Evolutionary conservation across 768 basidiomycete genomes (phyloP).

Genomic region (Rhizopogon roseolus): DNA sequence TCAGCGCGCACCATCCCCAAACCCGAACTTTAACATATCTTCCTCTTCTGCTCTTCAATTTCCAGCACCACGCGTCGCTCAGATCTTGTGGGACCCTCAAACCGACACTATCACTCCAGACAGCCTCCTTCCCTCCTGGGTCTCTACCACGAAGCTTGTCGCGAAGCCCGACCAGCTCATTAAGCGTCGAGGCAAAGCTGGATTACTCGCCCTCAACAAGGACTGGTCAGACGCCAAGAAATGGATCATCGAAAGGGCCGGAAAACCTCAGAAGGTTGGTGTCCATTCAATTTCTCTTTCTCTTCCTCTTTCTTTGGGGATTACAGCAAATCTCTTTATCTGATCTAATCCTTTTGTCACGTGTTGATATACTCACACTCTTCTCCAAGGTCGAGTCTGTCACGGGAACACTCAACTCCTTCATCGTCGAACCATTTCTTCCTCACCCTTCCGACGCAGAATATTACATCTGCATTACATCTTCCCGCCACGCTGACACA

Average conservation of each 20-base stretch:
- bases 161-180: conserved; percentile 98
- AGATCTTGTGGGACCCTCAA: conserved; percentile 77
- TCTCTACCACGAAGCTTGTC: conserved; percentile 82
- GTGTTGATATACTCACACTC: conserved; percentile 4
- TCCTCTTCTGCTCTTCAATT: conserved; percentile 44
- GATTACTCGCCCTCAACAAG: conserved; percentile 92
- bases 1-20: conserved; percentile 78
- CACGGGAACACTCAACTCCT: conserved; percentile 93
- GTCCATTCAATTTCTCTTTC: conserved; percentile 4
- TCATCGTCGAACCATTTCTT: conserved; percentile 99
- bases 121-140: conserved; percentile 69
- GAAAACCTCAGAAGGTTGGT: conserved; percentile 86
- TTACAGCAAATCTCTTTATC: neutral
- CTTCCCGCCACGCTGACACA: conserved; percentile 87
- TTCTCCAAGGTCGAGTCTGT: conserved; percentile 76
- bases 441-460: conserved; percentile 92
- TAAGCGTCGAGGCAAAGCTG: conserved; percentile 98
- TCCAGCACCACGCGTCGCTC: conserved; percentile 75
- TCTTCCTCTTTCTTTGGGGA: neutral
- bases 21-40: conserved; percentile 48
- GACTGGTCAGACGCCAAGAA: conserved; percentile 79
- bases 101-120: conserved; percentile 60
- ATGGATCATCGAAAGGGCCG: conserved; percentile 87
- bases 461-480: conserved; percentile 98
- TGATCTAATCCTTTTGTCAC: conserved; percentile 5